Percentiles rank a stretch among this genome's conserved stretches.
Conservation (phyloP, 1,284 basidiomycete species). For the Cutaneotrichosporon curvatum region DNA sequence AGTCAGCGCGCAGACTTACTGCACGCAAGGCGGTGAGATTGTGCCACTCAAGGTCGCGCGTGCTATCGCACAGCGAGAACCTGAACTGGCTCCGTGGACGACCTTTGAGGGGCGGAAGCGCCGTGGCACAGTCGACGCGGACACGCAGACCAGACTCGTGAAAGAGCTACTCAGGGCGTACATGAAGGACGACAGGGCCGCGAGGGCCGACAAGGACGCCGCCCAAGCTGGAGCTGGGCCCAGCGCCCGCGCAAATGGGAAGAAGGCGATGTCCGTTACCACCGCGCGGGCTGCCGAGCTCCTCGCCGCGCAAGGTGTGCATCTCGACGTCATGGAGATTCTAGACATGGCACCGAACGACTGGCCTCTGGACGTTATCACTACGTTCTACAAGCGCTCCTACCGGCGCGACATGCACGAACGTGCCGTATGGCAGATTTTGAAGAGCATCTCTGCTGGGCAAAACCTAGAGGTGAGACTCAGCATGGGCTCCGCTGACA, state of each 20-base stretch:
- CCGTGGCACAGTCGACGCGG: slow-evolving; percentile 51
- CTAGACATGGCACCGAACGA: slow-evolving; percentile 61
- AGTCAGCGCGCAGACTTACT: slow-evolving; percentile 71
- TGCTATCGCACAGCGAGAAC: slow-evolving; percentile 37
- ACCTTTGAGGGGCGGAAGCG: slow-evolving; percentile 45
- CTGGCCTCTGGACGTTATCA: slow-evolving; percentile 66
- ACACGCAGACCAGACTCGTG: slow-evolving; percentile 56
- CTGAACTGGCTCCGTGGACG: slow-evolving; percentile 54
- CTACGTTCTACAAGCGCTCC: slow-evolving; percentile 69
- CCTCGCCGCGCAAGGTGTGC: slow-evolving; percentile 69
- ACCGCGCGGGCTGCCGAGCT: slow-evolving; percentile 61
- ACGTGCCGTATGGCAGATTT: slow-evolving; percentile 32
- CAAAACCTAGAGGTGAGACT: slow-evolving; percentile 37
- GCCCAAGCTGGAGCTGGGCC: slow-evolving; percentile 45
- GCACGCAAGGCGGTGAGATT: slow-evolving; percentile 64
- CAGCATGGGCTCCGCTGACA: background rate
- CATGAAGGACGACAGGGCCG: slow-evolving; percentile 53
- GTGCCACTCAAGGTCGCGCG: slow-evolving; percentile 58
- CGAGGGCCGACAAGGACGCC: too few species aligned
- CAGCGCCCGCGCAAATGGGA: slow-evolving; percentile 50
- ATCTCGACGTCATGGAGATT: slow-evolving; percentile 69
- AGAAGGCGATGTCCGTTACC: slow-evolving; percentile 52
- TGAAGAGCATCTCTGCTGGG: slow-evolving; percentile 42
- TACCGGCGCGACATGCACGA: slow-evolving; percentile 67
- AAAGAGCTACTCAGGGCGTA: slow-evolving; percentile 70